Conservation (phyloP, 1,139 yeast genomes). For the Candida frijolesensis region DNA sequence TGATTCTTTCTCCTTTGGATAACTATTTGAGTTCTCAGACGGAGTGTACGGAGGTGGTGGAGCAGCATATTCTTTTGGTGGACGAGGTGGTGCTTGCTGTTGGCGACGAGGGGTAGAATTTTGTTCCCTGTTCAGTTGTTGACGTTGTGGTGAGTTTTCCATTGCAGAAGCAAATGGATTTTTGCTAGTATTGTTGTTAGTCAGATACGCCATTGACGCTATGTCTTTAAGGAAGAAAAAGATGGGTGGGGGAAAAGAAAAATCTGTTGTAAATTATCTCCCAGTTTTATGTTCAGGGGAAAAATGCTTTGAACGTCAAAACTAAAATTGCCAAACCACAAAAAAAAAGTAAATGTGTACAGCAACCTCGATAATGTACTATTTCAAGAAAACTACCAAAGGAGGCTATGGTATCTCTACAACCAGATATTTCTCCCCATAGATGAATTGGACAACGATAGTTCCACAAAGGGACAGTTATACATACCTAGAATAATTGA, state of each 20-base stretch:
- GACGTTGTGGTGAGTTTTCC: constrained; percentile 26
- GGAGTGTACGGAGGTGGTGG: constrained; percentile 56
- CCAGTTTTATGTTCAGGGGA: constrained; percentile 2
- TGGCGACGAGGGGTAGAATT: constrained; percentile 14
- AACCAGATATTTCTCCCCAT: background rate
- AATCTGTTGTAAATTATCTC: background rate
- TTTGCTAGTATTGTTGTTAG: constrained; percentile 36
- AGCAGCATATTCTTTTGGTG: constrained; percentile 35
- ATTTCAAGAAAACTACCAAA: background rate
- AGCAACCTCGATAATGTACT: background rate
- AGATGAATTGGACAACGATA: background rate
- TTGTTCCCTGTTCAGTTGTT: constrained; percentile 10
- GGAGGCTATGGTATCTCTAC: background rate
- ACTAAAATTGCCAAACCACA: constrained; percentile 2
- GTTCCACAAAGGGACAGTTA: constrained; percentile 2
- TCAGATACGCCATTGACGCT: background rate
- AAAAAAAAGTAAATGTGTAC: background rate
- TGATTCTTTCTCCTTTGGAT: constrained; percentile 54
- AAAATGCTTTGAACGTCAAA: background rate
- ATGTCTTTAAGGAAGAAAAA: background rate
- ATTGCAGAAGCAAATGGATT: constrained; percentile 59
- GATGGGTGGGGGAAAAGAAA: background rate
- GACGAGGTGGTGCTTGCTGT: constrained; percentile 26
- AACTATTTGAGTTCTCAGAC: constrained; percentile 41
- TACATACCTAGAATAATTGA: constrained; percentile 41